Base-by-base conservation (phyloP, 139 green algal species). In the Dunaliella primolecta region DNA sequence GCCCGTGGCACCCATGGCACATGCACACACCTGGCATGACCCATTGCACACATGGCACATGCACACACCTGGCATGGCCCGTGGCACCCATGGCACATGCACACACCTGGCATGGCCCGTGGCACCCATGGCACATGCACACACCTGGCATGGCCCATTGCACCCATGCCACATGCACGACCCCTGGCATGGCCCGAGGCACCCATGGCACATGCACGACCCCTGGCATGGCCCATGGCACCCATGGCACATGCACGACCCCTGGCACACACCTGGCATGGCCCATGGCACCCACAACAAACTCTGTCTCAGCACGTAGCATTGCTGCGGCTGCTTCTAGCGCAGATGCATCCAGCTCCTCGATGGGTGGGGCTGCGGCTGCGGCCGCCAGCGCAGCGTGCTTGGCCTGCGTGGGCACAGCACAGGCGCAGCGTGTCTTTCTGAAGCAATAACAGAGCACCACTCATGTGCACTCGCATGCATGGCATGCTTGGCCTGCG, bases 291-390 rank as follows among this genome's bases (percentile, higher is more conserved):
- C 34, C 27, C 23, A 84, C 81, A 78, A 95, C 89, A 75, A 82
- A 71, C 7, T 83, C 78, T 7, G 83, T 79, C 88, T 96, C 94
- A 3, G 77, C 85, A 15, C 88, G 35, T 70, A 96, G 83, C 84
- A 96, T 80, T 70, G 57, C 32, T 2, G 74, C 64, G 0, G 93
- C 93, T 3, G 57, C 83, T 15, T 89, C 29, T 29, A 95, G 77
- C 83, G 91, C 87, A 1, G 82, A 64, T 32, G 88, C 75, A 27
- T 89, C 76, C 80, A 89, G 91, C 34, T 91, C 81, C 76, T 88
- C 86, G 64, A 92, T 75, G 3, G 84, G 30, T 0, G 84, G 88
- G 2, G 72, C 89, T 25, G 75, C 75, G 21, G 84, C 82, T n/a
- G 82, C 38, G 23, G 81, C 86, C n/a, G n/a, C 34, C 37, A 23